Evolutionary conservation across 2,329 filamentous ascomycete species (phyloP), one percentile per base, ranked within the genome.

Genomic region (Didymosphaeria variabile): DNA sequence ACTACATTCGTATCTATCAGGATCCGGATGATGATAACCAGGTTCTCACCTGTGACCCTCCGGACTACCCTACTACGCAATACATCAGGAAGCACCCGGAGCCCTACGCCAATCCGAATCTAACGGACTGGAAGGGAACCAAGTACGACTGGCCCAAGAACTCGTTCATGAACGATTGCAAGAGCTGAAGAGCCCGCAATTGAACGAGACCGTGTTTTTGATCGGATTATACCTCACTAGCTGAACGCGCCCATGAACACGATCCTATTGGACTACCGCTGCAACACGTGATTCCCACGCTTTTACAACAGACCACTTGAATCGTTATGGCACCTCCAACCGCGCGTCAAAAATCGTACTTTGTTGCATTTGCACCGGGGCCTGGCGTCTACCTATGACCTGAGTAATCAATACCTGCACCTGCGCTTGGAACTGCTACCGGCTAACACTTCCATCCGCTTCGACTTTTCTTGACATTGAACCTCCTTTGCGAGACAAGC

Each of bases 1-100:
- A 91, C 75, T 91, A 91, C 72, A 82, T 92, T 57, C 86, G 90
- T 15, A 89, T 91, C 54, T 91, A 91, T 70, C 89, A 91, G 74
- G 86, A 89, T 63, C 82, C 84, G 15, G 83, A 86, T 55, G 82
- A 84, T 17, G 83, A 85, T 54, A 80, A 83, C 13, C 81, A 84
- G 68, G 82, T 82, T 42, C 70, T 90, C 53, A 90, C 88, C 17
- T 92, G 90, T 74, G 90, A 92, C 77, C 90, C 90, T 2, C 80
- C 82, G 0, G 88, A 86, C 0, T 91, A 88, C 71, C 84, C 85
- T 58, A 92, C 90, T 0, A 91, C 89, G 0, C 72, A 83, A 1
- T 92, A 92, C 74, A 92, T 92, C 72, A 79, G 79, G 52, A 78
- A 83, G 1, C 89, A 92, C 69, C 81, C 83, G 1, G 81, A 84